phyloP scores from a whole-genome alignment of 495 filamentous ascomycete genomes.

The Beverwykella pulmonaria region DNA sequence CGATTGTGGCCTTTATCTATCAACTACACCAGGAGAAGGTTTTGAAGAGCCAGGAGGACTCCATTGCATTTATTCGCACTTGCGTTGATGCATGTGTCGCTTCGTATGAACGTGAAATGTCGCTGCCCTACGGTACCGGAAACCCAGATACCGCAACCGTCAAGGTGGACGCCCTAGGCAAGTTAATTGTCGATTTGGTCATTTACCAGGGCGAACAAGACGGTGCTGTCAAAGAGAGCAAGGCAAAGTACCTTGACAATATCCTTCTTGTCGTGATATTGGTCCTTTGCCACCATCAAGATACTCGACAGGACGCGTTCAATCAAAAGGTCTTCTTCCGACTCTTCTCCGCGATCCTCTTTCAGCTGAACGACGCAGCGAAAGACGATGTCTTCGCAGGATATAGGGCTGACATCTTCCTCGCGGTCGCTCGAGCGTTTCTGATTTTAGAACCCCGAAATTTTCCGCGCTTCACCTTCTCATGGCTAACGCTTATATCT shows the following conservation, averaged over 20 bases:
- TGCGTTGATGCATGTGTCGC: constrained; percentile 79
- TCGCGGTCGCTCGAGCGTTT: constrained; percentile 74
- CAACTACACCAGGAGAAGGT: constrained; percentile 76
- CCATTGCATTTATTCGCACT: constrained; percentile 74
- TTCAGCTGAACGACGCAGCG: constrained; percentile 59
- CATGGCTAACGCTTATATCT: constrained; percentile 78
- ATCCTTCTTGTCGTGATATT: constrained; percentile 75
- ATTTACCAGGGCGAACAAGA: constrained; percentile 62
- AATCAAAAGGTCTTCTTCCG: constrained; percentile 90
- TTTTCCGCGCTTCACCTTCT: constrained; percentile 79
- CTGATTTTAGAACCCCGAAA: constrained; percentile 72
- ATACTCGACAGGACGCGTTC: constrained; percentile 78
- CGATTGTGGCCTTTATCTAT: constrained; percentile 74
- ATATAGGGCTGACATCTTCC: constrained; percentile 68
- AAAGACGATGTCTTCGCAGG: constrained; percentile 47
- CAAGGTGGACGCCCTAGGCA: constrained; percentile 83
- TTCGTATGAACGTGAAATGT: constrained; percentile 68
- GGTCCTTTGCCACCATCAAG: constrained; percentile 81
- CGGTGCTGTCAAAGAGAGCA: constrained; percentile 61
- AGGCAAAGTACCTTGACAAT: constrained; percentile 69
- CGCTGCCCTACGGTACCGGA: constrained; percentile 56
- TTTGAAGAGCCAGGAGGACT: constrained; percentile 71
- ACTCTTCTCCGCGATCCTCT: constrained; percentile 82
- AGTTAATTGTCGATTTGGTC: constrained; percentile 74
- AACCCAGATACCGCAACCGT: constrained; percentile 71